A percentile compares a stretch with the other conserved stretches of the same genome.
These are phyloP conservation scores for Geosmithia morbida DNA, from an alignment of 2,329 filamentous ascomycete species.

Conservation along the genomic window DNA sequence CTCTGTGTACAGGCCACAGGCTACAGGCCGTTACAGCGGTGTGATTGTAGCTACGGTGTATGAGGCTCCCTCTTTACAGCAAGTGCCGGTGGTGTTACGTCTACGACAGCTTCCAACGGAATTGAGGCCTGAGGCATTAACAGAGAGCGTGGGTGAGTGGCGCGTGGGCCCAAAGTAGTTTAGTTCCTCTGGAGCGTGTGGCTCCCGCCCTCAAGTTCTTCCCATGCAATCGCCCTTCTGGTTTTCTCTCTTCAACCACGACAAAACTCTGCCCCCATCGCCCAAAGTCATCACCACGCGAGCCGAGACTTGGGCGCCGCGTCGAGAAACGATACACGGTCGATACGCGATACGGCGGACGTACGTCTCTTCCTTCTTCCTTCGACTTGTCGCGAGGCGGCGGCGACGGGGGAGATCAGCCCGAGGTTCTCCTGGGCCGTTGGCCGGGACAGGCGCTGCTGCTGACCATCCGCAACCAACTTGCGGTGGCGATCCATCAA, in stretches of 20 bases:
- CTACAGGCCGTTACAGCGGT: too few species aligned
- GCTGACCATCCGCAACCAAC: conserved; percentile 18
- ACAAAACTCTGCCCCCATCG: conserved; percentile 23
- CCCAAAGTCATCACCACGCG: conserved; percentile 31
- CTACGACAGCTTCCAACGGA: too few species aligned
- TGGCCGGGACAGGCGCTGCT: conserved; percentile 18
- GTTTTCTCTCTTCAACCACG: conserved; percentile 26
- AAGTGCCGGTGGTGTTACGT: too few species aligned
- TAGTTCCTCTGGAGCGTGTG: conserved; percentile 16
- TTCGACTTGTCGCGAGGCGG: conserved; percentile 19
- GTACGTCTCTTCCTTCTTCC: conserved; percentile 19
- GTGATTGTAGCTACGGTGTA: too few species aligned
- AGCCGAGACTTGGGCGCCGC: conserved; percentile 33
- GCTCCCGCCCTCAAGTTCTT: conserved; percentile 28
- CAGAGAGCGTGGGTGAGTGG: conserved; percentile 1
- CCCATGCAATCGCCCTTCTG: conserved; percentile 20
- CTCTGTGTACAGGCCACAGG: too few species aligned
- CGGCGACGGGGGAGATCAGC: conserved; percentile 29
- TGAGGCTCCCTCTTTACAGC: too few species aligned
- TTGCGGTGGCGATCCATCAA: conserved; percentile 17
- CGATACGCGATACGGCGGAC: conserved; percentile 16
- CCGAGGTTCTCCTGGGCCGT: conserved; percentile 31
- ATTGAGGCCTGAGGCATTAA: conserved; percentile 12
- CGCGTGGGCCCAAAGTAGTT: conserved; percentile 9
- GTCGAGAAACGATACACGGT: conserved; percentile 11